Evolutionary conservation across 352 stramenopile species (phyloP).

Genomic region (Globisporangium sylvaticum): DNA sequence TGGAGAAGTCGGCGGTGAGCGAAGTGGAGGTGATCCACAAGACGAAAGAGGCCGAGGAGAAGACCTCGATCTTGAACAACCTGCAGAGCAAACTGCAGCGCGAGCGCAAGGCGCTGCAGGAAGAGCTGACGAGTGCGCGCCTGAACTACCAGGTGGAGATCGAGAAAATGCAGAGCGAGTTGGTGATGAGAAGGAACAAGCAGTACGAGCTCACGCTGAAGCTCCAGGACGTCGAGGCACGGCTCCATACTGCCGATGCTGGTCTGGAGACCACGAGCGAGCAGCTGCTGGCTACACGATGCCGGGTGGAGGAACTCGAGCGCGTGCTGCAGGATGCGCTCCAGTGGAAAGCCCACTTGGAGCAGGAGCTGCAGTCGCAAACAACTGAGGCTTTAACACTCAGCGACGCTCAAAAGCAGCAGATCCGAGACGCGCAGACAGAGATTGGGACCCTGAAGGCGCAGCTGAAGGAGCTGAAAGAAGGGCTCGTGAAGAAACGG

Average conservation of each 20-base stretch:
- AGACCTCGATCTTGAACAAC: constrained; percentile 23
- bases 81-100: constrained; percentile 53
- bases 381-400: constrained; percentile 2
- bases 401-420: constrained; percentile 3
- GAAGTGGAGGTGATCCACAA: constrained; percentile 52
- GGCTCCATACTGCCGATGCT: constrained; percentile 37
- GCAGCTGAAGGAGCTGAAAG: constrained; percentile 49
- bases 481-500: constrained; percentile 25
- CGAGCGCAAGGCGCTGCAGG: constrained; percentile 43
- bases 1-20: constrained; percentile 22
- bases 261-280: constrained; percentile 38
- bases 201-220: constrained; percentile 78
- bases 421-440: constrained; percentile 15
- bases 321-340: constrained; percentile 50
- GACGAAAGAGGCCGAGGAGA: constrained; percentile 41
- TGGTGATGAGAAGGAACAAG: constrained; percentile 68
- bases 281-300: constrained; percentile 35
- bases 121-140: constrained; percentile 38
- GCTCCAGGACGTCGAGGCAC: constrained; percentile 54
- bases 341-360: constrained; percentile 43
- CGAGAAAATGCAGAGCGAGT: constrained; percentile 62
- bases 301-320: constrained; percentile 64
- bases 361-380: constrained; percentile 28
- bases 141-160: constrained; percentile 56
- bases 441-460: constrained; percentile 33